Evolutionary conservation across 345 rosid species (phyloP).

Genomic region (Dovyalis caffra): DNA sequence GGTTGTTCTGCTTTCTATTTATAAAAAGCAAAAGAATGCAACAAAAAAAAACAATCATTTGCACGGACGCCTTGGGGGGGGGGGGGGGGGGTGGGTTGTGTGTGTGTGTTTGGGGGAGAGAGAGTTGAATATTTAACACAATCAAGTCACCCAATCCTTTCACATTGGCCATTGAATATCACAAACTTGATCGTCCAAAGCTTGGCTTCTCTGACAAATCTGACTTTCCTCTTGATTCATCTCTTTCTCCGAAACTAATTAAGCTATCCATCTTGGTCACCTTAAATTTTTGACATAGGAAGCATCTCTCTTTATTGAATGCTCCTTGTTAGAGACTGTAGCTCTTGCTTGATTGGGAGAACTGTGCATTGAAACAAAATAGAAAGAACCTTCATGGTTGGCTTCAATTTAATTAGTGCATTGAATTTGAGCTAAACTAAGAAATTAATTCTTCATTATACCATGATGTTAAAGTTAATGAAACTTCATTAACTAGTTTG

Average conservation of each 20-base stretch:
- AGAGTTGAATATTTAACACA: no score
- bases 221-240: not conserved
- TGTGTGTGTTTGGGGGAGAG: no score
- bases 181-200: slow-evolving; percentile 25
- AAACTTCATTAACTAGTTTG: not conserved
- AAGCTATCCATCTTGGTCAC: not conserved
- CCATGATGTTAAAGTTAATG: not conserved
- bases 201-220: slow-evolving; percentile 27
- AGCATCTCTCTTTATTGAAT: not conserved
- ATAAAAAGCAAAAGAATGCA: no score
- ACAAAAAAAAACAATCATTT: no score
- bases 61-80: no score
- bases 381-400: not conserved
- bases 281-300: not conserved
- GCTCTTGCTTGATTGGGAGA: not conserved
- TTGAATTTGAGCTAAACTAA: not conserved
- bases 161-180: slow-evolving; percentile 33
- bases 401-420: not conserved
- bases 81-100: no score
- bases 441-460: not conserved
- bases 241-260: not conserved
- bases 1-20: no score
- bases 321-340: slow-evolving; percentile 5
- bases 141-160: slow-evolving; percentile 28
- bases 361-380: not conserved